Evolutionary conservation across 441 rosid genomes (phyloP).

Genomic region (Bocquillonia castaneifolia): DNA sequence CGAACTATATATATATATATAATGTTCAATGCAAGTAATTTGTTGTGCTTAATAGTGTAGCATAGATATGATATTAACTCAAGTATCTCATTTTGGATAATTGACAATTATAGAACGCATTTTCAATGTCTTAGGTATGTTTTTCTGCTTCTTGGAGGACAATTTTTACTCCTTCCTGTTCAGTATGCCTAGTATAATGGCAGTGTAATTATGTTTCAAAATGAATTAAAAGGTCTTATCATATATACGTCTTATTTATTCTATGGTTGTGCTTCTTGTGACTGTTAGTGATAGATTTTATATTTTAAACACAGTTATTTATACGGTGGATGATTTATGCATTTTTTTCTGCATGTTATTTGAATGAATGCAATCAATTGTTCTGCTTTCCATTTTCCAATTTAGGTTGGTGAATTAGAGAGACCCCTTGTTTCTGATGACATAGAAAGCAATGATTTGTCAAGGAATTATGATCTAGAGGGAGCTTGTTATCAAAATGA

Average conservation of each 20-base stretch:
- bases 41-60: too few relatives aligned
- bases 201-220: neutral
- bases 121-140: neutral
- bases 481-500: constrained; percentile 66
- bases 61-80: too few relatives aligned
- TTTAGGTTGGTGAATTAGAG: constrained; percentile 62
- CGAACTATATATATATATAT: too few relatives aligned
- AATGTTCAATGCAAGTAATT: neutral
- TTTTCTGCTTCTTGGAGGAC: neutral
- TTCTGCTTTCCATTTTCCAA: neutral
- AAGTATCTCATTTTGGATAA: too few relatives aligned
- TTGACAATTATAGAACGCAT: neutral
- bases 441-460: constrained; percentile 46
- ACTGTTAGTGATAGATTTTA: neutral
- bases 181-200: too few relatives aligned
- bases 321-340: neutral
- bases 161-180: too few relatives aligned
- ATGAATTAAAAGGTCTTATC: neutral
- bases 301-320: neutral
- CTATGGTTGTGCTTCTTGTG: neutral
- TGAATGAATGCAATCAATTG: neutral
- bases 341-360: neutral
- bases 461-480: constrained; percentile 62
- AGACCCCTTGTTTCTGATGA: constrained; percentile 68
- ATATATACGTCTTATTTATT: neutral